These are phyloP conservation scores for Magnusiomyces sp. DNA, from an alignment of 1,139 yeast genomes.

Conservation along the genomic window DNA sequence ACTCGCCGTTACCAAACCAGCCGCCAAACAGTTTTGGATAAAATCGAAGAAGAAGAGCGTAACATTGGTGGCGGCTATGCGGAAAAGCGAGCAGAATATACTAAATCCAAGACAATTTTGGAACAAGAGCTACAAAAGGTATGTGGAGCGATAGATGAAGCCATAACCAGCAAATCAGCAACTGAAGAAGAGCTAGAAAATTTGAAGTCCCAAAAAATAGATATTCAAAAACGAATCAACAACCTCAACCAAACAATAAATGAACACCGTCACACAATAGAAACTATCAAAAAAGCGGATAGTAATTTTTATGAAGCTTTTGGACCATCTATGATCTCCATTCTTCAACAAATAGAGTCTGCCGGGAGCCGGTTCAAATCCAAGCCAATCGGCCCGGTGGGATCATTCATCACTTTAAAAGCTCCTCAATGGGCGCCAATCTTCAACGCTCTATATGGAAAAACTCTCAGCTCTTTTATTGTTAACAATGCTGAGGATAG, in stretches of 20 bases:
- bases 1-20: too few relatives aligned
- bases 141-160: background rate
- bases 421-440: slow-evolving; percentile 53
- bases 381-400: slow-evolving; percentile 80
- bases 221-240: too few relatives aligned
- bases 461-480: slow-evolving; percentile 52
- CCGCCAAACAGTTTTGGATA: too few relatives aligned
- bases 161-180: background rate
- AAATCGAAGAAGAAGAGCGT: slow-evolving; percentile 5
- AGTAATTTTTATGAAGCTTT: too few relatives aligned
- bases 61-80: slow-evolving; percentile 8
- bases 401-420: slow-evolving; percentile 51
- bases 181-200: background rate
- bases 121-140: background rate
- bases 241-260: too few relatives aligned
- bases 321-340: too few relatives aligned
- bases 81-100: background rate
- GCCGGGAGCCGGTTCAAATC: slow-evolving; percentile 31
- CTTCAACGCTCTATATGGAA: slow-evolving; percentile 46
- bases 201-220: background rate
- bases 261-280: too few relatives aligned
- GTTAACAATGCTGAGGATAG: slow-evolving; percentile 62
- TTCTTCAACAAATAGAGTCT: too few relatives aligned
- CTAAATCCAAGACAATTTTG: background rate
- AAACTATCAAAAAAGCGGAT: too few relatives aligned